Conservation (phyloP, 805 yeast genomes). For the Debaryomyces prosopidis region DNA sequence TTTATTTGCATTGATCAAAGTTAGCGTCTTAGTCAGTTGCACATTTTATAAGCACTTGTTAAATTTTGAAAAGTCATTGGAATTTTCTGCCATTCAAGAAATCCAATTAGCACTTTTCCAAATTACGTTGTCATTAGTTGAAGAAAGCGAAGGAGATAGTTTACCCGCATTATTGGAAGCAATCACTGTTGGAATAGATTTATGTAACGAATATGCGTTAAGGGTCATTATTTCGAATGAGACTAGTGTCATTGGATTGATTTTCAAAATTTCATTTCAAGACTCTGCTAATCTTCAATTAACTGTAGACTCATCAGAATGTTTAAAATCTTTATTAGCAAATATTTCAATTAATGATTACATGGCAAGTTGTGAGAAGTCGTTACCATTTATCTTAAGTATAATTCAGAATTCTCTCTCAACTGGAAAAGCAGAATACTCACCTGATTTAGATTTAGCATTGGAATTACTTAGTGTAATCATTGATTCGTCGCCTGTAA, state of each 20-base stretch:
- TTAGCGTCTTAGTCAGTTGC: constrained; percentile 50
- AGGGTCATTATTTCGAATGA: constrained; percentile 12
- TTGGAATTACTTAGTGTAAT: constrained; percentile 58
- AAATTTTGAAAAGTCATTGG: constrained; percentile 11
- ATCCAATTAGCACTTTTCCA: constrained; percentile 36
- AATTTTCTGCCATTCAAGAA: constrained; percentile 8
- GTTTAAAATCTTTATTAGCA: constrained; percentile 59
- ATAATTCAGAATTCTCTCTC: constrained; percentile 30
- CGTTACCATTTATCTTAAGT: constrained; percentile 51
- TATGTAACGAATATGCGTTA: constrained; percentile 27
- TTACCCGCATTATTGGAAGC: constrained; percentile 73
- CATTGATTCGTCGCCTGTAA: constrained; percentile 43
- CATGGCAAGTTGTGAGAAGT: constrained; percentile 46
- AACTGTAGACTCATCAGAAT: constrained; percentile 65
- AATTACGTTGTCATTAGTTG: constrained; percentile 47
- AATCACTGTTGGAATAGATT: constrained; percentile 54
- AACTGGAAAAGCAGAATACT: constrained; percentile 42
- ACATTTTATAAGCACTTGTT: constrained; percentile 46
- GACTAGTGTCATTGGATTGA: constrained; percentile 49
- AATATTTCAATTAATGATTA: constrained; percentile 48
- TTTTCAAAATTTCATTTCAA: constrained; percentile 65
- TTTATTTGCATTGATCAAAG: constrained; percentile 19
- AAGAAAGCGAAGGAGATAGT: constrained; percentile 77
- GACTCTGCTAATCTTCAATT: constrained; percentile 77
- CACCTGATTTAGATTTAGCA: constrained; percentile 59